Percentiles rank a stretch among this genome's conserved stretches.
Evolutionary conservation across 169 alveolate genomes (phyloP).

Genomic region (Plasmodium knowlesi): DNA sequence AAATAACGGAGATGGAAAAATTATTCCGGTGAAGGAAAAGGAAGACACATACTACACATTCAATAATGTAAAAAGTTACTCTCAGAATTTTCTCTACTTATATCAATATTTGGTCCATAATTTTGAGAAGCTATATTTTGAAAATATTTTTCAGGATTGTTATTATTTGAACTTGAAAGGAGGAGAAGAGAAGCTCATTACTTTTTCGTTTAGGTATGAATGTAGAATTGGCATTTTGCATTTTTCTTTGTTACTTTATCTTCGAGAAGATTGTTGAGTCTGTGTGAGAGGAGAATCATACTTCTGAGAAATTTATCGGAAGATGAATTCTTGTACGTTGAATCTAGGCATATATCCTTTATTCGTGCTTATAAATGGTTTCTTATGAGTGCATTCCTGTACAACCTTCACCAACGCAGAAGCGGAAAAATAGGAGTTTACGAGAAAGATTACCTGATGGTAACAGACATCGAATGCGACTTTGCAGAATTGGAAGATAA

Average conservation of each 20-base stretch:
- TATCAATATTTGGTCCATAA: slow-evolving; percentile 22
- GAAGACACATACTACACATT: slow-evolving; percentile 34
- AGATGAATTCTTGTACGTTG: neutral
- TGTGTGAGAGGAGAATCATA: neutral
- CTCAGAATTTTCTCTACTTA: slow-evolving; percentile 52
- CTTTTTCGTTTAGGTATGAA: slow-evolving; percentile 43
- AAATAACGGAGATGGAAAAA: slow-evolving; percentile 1
- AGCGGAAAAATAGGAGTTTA: slow-evolving; percentile 54
- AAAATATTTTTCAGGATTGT: slow-evolving; percentile 52
- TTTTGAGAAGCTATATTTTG: slow-evolving; percentile 57
- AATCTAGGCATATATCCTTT: neutral
- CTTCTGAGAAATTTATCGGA: neutral
- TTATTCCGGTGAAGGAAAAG: slow-evolving; percentile 38
- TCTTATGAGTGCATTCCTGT: neutral
- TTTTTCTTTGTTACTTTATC: neutral
- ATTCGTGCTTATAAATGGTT: neutral
- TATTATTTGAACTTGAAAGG: slow-evolving; percentile 39
- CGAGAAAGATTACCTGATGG: slow-evolving; percentile 39
- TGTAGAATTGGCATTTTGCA: neutral
- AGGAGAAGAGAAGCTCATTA: slow-evolving; percentile 36
- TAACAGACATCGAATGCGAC: slow-evolving; percentile 57
- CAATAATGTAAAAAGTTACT: slow-evolving; percentile 49
- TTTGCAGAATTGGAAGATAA: slow-evolving; percentile 30
- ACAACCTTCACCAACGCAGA: slow-evolving; percentile 8
- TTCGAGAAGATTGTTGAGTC: neutral